These are phyloP conservation scores for Blastomyces emzantsi DNA, from an alignment of 2,329 filamentous ascomycete species.

Conservation along the genomic window DNA sequence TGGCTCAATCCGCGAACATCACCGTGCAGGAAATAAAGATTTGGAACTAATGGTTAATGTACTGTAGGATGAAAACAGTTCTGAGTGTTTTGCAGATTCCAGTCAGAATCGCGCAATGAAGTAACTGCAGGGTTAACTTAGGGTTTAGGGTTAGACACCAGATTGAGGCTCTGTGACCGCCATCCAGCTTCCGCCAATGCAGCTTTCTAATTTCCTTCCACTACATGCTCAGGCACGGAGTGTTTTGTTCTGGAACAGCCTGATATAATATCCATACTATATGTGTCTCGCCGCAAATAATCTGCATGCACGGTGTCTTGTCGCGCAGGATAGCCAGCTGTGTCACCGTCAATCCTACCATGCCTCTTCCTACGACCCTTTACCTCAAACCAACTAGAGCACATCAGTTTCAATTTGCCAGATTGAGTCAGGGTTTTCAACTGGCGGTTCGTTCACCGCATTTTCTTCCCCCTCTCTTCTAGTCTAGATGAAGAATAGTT, in stretches of 20 bases:
- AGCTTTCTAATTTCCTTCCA: not conserved
- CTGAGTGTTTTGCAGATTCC: not conserved
- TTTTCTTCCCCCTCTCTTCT: not conserved
- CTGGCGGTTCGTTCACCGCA: not conserved
- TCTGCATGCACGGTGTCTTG: not conserved
- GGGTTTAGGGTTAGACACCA: not conserved
- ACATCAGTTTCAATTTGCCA: not conserved
- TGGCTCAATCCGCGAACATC: not conserved
- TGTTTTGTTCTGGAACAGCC: not conserved
- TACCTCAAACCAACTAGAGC: not conserved
- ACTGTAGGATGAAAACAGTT: not conserved
- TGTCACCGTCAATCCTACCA: not conserved
- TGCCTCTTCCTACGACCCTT: not conserved
- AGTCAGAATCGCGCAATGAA: not conserved
- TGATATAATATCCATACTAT: not conserved
- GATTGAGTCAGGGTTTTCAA: not conserved
- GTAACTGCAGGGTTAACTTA: not conserved
- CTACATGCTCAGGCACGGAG: not conserved
- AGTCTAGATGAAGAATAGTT: not conserved
- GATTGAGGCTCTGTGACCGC: not conserved
- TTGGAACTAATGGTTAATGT: not conserved
- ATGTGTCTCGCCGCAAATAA: not conserved
- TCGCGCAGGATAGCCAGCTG: not conserved
- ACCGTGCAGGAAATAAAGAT: not conserved
- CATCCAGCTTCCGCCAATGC: not conserved